A percentile compares a stretch with the other conserved stretches of the same genome.
These are phyloP conservation scores for Lactifluus rugatus DNA, from an alignment of 768 basidiomycete species.

Conservation along the genomic window DNA sequence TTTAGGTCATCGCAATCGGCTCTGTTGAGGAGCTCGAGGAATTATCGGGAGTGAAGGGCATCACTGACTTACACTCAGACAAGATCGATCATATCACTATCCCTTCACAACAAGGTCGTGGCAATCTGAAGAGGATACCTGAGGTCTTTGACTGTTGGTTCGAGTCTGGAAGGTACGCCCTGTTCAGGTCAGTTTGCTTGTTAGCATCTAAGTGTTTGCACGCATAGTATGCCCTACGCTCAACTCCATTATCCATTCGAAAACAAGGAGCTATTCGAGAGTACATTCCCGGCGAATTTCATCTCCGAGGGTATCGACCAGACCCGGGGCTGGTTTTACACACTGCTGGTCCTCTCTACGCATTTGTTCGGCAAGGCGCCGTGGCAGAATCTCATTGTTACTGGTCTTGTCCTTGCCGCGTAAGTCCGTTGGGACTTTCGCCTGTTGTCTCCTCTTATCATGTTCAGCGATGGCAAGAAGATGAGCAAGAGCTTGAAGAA, in stretches of 20 bases:
- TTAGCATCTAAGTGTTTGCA: background rate
- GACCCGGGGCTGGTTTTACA: constrained; percentile 99
- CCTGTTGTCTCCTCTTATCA: background rate
- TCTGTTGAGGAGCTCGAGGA: constrained; percentile 83
- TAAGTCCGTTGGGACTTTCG: constrained; percentile 32
- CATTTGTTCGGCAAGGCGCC: constrained; percentile 90
- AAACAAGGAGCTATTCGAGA: constrained; percentile 81
- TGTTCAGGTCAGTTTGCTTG: background rate
- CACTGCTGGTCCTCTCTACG: constrained; percentile 89
- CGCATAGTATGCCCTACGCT: constrained; percentile 92
- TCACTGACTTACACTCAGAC: constrained; percentile 88
- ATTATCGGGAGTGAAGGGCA: constrained; percentile 73
- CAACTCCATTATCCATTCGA: constrained; percentile 98
- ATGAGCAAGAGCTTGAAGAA: constrained; percentile 98
- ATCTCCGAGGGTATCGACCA: constrained; percentile 98
- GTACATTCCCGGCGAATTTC: constrained; percentile 89
- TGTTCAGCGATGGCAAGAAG: constrained; percentile 85
- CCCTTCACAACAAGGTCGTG: constrained; percentile 83
- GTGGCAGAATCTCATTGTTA: constrained; percentile 97
- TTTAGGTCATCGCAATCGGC: constrained; percentile 34
- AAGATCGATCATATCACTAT: constrained; percentile 95
- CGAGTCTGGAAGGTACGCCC: constrained; percentile 85
- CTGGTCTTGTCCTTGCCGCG: constrained; percentile 92
- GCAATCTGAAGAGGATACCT: constrained; percentile 77
- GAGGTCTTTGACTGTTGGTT: constrained; percentile 99